Evolutionary conservation across 805 yeast genomes (phyloP), one percentile per base, ranked within the genome.

Genomic region (Lipomyces kockii): DNA sequence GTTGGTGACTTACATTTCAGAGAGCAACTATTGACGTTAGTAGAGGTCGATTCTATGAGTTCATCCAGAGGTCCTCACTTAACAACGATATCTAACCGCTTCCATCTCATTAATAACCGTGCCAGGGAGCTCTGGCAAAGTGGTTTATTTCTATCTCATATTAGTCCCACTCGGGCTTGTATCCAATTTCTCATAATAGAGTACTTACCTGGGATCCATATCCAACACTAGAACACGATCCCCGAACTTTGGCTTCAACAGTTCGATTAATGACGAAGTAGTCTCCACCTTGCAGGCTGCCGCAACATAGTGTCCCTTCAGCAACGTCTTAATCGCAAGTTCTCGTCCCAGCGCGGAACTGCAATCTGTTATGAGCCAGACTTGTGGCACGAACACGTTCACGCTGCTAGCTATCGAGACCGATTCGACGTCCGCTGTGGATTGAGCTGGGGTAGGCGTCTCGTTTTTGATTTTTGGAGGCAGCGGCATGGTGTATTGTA

Each of bases 331-430:
- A 34, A 37, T 51, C 12, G 74, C 75, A 27, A 71, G 63, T 8
- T 58, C 60, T 17, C 62, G 64, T 37, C 75, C 75, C 25, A 71
- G 57, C 6, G 67, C 62, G 14, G 65, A 54, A 37, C 52, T 61
- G 14, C 62, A 66, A 58, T 71, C 74, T 27, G 74, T 57, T 60
- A 72, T 65, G 37, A 72, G 66, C 75, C 75, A 72, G 37, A 72
- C 68, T 39, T 59, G 67, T 51, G 64, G 60, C 29, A 60, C n/a
- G n/a, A 52, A 17, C 8, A 25, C 9, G 17, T 52, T 52, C 34
- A 22, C 17, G 29, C 34, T 52, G 11, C 49, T n/a, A n/a, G 49
- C 20, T 43, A 17, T n/a, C 49, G 49, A 43, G 11, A n/a, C 49
- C 22, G 22, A 8, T 9, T n/a, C 49, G 9, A 43, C 20, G 6